Conservation (phyloP, 495 filamentous ascomycete genomes). For the Daldinia concentrica region DNA sequence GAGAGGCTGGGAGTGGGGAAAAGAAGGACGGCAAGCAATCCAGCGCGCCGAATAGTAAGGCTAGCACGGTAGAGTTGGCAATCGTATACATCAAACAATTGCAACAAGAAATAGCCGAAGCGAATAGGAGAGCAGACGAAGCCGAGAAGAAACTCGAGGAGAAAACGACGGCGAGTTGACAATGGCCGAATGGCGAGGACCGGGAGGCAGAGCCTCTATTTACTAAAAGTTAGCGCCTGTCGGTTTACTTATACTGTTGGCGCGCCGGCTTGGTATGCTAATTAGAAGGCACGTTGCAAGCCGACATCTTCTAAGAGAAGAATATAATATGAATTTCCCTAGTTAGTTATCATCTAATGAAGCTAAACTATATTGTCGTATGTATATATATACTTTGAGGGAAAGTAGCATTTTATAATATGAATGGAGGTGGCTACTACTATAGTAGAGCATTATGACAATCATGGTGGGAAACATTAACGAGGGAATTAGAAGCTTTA, state of each 20-base stretch:
- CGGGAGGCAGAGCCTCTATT: neutral
- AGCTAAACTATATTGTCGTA: conserved; percentile 23
- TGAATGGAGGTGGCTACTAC: neutral
- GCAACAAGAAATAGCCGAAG: conserved; percentile 75
- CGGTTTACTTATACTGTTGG: conserved; percentile 14
- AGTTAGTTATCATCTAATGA: conserved; percentile 30
- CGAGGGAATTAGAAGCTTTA: neutral
- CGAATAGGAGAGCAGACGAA: conserved; percentile 69
- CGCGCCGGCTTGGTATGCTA: conserved; percentile 17
- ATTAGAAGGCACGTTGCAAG: conserved; percentile 20
- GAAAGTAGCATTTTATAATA: conserved; percentile 6
- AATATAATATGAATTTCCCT: conserved; percentile 31
- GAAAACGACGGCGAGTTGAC: conserved; percentile 29
- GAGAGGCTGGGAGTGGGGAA: conserved; percentile 56
- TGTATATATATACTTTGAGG: neutral
- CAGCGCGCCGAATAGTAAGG: conserved; percentile 81
- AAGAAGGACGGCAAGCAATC: conserved; percentile 52
- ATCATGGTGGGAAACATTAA: neutral
- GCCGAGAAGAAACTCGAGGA: conserved; percentile 67
- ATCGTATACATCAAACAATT: conserved; percentile 94
- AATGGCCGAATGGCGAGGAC: conserved; percentile 12
- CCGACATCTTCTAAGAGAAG: conserved; percentile 11
- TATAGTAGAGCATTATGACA: conserved; percentile 4
- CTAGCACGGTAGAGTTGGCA: conserved; percentile 93
- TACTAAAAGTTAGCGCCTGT: conserved; percentile 15